Percentiles rank a stretch among this genome's conserved stretches.
Conservation (phyloP, 768 basidiomycete genomes). For the Tremella yokohamensis region DNA sequence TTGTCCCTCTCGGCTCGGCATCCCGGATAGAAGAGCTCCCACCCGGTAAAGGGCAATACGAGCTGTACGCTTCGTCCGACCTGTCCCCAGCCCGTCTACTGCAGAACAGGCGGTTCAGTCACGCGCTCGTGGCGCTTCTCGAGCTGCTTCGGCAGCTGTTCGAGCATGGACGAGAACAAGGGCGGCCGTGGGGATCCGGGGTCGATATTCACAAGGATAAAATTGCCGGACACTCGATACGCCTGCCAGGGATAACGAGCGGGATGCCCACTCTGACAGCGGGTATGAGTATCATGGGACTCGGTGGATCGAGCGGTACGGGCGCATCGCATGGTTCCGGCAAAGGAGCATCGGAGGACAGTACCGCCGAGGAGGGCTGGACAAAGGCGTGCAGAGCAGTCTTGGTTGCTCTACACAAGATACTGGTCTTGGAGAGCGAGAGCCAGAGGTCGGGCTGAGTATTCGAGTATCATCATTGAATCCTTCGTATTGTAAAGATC, state of each 20-base stretch:
- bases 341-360: slow-evolving; percentile 9
- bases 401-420: slow-evolving; percentile 53
- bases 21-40: slow-evolving; percentile 70
- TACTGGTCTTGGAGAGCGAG: slow-evolving; percentile 49
- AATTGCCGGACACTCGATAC: slow-evolving; percentile 92
- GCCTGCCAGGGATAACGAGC: slow-evolving; percentile 72
- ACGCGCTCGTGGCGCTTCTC: slow-evolving; percentile 91
- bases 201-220: slow-evolving; percentile 74
- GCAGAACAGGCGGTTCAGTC: slow-evolving; percentile 92
- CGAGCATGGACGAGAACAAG: slow-evolving; percentile 75
- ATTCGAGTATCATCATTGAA: neutral
- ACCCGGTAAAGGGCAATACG: slow-evolving; percentile 63
- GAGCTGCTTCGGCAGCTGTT: slow-evolving; percentile 90
- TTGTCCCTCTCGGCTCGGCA: slow-evolving; percentile 92
- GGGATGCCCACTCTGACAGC: slow-evolving; percentile 15
- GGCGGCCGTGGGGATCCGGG: slow-evolving; percentile 62
- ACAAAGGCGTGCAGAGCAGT: slow-evolving; percentile 89
- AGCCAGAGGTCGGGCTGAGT: slow-evolving; percentile 23
- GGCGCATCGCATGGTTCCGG: slow-evolving; percentile 1
- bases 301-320: neutral
- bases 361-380: slow-evolving; percentile 82
- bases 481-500: neutral
- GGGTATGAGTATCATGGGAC: slow-evolving; percentile 9
- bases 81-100: slow-evolving; percentile 79
- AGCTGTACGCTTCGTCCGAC: slow-evolving; percentile 92